Conservation (phyloP, 2,329 filamentous ascomycete species). For the Penicillium palitans region DNA sequence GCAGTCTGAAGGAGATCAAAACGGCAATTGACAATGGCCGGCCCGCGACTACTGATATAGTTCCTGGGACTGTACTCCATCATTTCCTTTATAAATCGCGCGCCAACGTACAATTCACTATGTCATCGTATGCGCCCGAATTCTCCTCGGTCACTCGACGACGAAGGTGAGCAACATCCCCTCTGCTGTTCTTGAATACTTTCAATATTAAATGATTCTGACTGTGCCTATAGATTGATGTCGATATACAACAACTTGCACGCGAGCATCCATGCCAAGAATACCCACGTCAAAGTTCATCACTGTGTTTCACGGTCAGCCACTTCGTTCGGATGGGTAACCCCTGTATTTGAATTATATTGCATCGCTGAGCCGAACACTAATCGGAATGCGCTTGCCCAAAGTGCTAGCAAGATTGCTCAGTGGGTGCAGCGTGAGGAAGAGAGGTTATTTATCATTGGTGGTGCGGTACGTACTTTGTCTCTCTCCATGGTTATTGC, state of each 20-base stretch:
- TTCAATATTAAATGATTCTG: not conserved
- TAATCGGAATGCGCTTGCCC: constrained; percentile 66
- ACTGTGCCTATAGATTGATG: constrained; percentile 59
- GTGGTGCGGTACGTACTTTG: constrained; percentile 70
- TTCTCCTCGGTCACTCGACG: constrained; percentile 63
- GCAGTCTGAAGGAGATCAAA: constrained; percentile 72
- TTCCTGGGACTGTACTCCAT: constrained; percentile 75
- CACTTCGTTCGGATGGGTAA: constrained; percentile 85
- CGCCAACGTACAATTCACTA: constrained; percentile 91
- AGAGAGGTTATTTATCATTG: constrained; percentile 93
- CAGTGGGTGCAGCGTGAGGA: constrained; percentile 92
- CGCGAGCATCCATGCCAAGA: constrained; percentile 77
- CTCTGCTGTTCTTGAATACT: not conserved
- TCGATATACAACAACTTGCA: constrained; percentile 84
- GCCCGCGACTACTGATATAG: constrained; percentile 69
- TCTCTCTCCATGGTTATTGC: not conserved
- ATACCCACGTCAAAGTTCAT: constrained; percentile 81
- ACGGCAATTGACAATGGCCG: constrained; percentile 70
- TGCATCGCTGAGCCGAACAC: constrained; percentile 79
- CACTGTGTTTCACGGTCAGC: constrained; percentile 74
- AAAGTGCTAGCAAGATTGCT: constrained; percentile 83
- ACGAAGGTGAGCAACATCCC: constrained; percentile 53
- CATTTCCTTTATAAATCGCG: constrained; percentile 97
- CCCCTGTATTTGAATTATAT: constrained; percentile 89
- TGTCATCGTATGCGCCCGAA: constrained; percentile 74